phyloP scores from a whole-genome alignment of 1,139 yeast species.

The Diutina scorzettiae region DNA sequence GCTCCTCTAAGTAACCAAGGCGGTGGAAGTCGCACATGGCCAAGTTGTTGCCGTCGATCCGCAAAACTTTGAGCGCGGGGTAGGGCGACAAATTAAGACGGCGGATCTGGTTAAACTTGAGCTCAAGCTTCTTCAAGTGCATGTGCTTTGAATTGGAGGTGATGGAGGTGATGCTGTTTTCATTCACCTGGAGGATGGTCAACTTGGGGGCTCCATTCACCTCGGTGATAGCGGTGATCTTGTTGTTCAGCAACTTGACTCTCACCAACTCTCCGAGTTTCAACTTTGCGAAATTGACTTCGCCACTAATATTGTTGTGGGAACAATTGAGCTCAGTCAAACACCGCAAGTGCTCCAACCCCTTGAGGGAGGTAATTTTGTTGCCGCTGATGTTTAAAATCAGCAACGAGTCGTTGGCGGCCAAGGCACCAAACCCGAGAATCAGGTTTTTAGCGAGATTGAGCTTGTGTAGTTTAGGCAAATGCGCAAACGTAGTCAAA shows the following conservation, averaged over 20 bases:
- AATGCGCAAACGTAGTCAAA: neutral
- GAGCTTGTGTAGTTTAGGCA: neutral
- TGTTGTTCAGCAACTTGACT: constrained; percentile 32
- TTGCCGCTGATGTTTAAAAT: constrained; percentile 23
- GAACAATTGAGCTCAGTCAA: constrained; percentile 30
- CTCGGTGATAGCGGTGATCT: constrained; percentile 20
- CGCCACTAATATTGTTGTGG: constrained; percentile 28
- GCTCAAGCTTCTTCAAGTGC: constrained; percentile 29
- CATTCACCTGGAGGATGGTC: constrained; percentile 30
- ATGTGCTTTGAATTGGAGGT: constrained; percentile 15
- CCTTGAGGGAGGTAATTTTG: constrained; percentile 21
- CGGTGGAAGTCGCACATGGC: constrained; percentile 3
- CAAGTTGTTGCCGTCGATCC: constrained; percentile 32
- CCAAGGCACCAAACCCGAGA: neutral
- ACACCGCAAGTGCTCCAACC: constrained; percentile 28
- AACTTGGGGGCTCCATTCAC: constrained; percentile 25
- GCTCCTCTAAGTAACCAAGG: constrained; percentile 16
- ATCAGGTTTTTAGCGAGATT: neutral
- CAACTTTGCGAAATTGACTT: constrained; percentile 23
- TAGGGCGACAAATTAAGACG: constrained; percentile 20
- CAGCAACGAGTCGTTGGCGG: constrained; percentile 14
- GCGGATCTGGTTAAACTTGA: constrained; percentile 28
- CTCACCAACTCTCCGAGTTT: constrained; percentile 31
- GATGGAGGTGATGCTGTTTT: constrained; percentile 24
- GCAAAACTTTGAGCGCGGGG: constrained; percentile 30